phyloP scores from a whole-genome alignment of 306 rosid genomes.

The Cucumis melo region DNA sequence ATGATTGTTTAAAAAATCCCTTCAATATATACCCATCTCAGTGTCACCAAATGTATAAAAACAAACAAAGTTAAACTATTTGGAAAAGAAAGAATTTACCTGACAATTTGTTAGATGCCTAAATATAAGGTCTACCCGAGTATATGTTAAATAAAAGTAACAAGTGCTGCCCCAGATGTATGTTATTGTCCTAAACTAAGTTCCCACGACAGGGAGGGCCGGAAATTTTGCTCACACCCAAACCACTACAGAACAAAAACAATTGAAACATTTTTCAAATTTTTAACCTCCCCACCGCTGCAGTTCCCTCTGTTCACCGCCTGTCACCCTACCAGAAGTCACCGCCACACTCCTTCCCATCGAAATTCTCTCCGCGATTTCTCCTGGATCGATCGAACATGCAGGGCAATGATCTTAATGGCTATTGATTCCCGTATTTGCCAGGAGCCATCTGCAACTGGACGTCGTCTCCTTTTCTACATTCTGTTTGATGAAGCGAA shows the following conservation, averaged over 20 bases:
- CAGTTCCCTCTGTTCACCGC: slow-evolving; percentile 35
- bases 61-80: too few relatives aligned
- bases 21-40: too few relatives aligned
- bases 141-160: too few relatives aligned
- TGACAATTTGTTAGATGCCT: too few relatives aligned
- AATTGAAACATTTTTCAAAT: slow-evolving; percentile 5
- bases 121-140: too few relatives aligned
- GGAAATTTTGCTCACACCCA: background rate
- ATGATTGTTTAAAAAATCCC: too few relatives aligned
- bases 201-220: too few relatives aligned
- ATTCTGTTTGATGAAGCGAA: slow-evolving; percentile 64
- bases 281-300: slow-evolving; percentile 16
- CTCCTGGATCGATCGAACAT: slow-evolving; percentile 22
- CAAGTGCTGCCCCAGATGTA: too few relatives aligned
- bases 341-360: background rate
- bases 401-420: slow-evolving; percentile 39
- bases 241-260: background rate
- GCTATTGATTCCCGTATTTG: too few relatives aligned
- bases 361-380: slow-evolving; percentile 4
- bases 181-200: too few relatives aligned
- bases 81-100: too few relatives aligned
- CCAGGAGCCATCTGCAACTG: slow-evolving; percentile 29
- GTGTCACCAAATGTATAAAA: too few relatives aligned
- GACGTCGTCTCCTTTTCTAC: slow-evolving; percentile 45
- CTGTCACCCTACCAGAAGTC: slow-evolving; percentile 28